Percentiles rank a stretch among this genome's conserved stretches.
Conservation (phyloP, 768 basidiomycete genomes). For the Panus rudis region DNA sequence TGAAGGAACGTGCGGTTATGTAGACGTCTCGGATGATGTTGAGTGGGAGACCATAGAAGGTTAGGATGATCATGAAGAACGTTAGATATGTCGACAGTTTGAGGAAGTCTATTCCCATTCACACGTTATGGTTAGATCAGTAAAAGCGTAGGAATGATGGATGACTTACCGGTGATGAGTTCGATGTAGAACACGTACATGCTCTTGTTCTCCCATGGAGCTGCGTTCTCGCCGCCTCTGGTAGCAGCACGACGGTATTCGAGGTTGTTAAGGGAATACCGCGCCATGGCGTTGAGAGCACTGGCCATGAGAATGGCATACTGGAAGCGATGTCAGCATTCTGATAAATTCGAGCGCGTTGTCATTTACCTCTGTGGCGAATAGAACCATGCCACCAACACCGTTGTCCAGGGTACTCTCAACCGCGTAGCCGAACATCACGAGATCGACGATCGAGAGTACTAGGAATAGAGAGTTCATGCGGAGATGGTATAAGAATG, state of each 20-base stretch:
- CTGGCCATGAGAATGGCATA: conserved; percentile 86
- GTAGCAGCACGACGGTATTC: conserved; percentile 76
- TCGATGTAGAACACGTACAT: conserved; percentile 97
- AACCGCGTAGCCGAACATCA: conserved; percentile 74
- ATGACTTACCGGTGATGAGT: conserved; percentile 68
- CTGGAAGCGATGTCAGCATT: conserved; percentile 31
- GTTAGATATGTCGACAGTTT: conserved; percentile 88
- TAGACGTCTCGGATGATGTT: conserved; percentile 98
- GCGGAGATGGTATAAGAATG: conserved; percentile 77
- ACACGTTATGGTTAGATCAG: conserved; percentile 6
- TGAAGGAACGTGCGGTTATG: conserved; percentile 89
- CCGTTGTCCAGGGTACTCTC: conserved; percentile 76
- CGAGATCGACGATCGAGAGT: conserved; percentile 67
- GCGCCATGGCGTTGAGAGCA: conserved; percentile 67
- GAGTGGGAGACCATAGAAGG: conserved; percentile 89
- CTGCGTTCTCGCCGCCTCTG: conserved; percentile 76
- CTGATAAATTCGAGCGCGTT: conserved; percentile 2
- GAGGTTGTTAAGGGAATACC: conserved; percentile 75
- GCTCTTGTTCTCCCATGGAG: conserved; percentile 97
- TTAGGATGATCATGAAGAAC: conserved; percentile 92
- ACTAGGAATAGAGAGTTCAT: conserved; percentile 67
- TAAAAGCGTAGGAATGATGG: conserved; percentile 2
- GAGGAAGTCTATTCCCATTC: conserved; percentile 66
- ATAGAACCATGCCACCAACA: conserved; percentile 88
- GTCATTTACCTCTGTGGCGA: conserved; percentile 79